Conservation (phyloP, 345 rosid species). For the Sonneratia caseolaris region DNA sequence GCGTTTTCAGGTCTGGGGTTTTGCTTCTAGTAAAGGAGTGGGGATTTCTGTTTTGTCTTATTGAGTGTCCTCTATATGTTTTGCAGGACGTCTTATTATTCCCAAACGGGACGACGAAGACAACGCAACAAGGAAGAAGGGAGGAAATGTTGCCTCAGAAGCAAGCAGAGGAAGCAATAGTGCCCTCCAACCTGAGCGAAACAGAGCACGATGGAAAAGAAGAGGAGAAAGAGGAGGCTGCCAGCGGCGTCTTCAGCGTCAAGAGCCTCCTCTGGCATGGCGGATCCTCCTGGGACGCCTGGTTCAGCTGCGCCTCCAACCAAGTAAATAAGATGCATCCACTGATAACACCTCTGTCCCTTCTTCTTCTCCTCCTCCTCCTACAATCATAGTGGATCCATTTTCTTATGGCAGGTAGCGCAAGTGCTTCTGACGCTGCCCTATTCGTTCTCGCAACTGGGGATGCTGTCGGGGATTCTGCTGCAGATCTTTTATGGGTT, state of each 20-base stretch:
- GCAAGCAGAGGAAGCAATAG: slow-evolving; percentile 93
- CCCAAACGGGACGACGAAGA: neutral
- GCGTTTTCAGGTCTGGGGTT: neutral
- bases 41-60: slow-evolving; percentile 25
- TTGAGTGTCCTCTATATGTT: slow-evolving; percentile 22
- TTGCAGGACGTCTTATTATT: neutral
- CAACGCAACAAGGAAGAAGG: slow-evolving; percentile 9
- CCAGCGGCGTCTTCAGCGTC: slow-evolving; percentile 25
- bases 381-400: no score
- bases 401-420: slow-evolving; percentile 45
- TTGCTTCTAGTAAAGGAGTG: neutral
- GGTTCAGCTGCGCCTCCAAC: slow-evolving; percentile 99
- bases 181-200: slow-evolving; percentile 36
- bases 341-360: neutral
- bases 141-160: slow-evolving; percentile 65
- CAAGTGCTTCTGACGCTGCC: slow-evolving; percentile 92
- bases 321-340: slow-evolving; percentile 37
- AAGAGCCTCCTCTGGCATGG: slow-evolving; percentile 90
- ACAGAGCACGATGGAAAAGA: slow-evolving; percentile 26
- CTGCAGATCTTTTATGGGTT: slow-evolving; percentile 84
- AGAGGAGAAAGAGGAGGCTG: slow-evolving; percentile 24
- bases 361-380: neutral
- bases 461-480: slow-evolving; percentile 81
- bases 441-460: slow-evolving; percentile 94
- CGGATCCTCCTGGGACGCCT: slow-evolving; percentile 97